Evolutionary conservation across 176 grass and related monocot genomes (phyloP).

Genomic region (Cenchrus fungigraminus): DNA sequence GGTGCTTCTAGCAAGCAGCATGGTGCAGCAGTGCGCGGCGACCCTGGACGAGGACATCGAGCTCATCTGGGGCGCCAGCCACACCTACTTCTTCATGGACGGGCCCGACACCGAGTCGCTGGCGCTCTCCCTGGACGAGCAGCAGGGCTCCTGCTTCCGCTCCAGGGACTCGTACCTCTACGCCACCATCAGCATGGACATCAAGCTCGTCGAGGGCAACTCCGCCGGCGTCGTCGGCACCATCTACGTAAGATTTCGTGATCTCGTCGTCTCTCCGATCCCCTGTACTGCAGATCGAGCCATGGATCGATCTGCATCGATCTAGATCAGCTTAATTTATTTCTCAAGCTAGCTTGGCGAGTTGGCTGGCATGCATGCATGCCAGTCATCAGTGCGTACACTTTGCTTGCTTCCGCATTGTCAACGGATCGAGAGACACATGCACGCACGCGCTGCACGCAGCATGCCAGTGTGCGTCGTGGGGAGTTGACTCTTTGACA

Average conservation of each 20-base stretch:
- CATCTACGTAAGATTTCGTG: conserved; percentile 58
- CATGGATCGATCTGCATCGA: not conserved
- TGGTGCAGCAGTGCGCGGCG: not conserved
- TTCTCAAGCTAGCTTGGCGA: not conserved
- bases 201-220: conserved; percentile 71
- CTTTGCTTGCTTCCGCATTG: not conserved
- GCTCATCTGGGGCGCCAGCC: conserved; percentile 30
- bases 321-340: not conserved
- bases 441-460: not conserved
- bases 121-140: conserved; percentile 40
- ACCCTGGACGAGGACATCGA: conserved; percentile 5
- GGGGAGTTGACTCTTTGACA: conserved; percentile 38
- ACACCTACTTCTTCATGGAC: conserved; percentile 54
- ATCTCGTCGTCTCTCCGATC: not conserved
- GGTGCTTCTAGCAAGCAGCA: not conserved
- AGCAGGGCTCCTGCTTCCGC: conserved; percentile 53
- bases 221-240: conserved; percentile 75
- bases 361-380: not conserved
- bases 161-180: conserved; percentile 54
- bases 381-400: not conserved
- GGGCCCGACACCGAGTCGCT: conserved; percentile 26
- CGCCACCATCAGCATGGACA: conserved; percentile 56
- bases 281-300: too few species aligned
- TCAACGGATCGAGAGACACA: not conserved
- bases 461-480: not conserved